These are phyloP conservation scores for Achaetomium macrosporum DNA, from an alignment of 2,329 filamentous ascomycete species.

Conservation along the genomic window DNA sequence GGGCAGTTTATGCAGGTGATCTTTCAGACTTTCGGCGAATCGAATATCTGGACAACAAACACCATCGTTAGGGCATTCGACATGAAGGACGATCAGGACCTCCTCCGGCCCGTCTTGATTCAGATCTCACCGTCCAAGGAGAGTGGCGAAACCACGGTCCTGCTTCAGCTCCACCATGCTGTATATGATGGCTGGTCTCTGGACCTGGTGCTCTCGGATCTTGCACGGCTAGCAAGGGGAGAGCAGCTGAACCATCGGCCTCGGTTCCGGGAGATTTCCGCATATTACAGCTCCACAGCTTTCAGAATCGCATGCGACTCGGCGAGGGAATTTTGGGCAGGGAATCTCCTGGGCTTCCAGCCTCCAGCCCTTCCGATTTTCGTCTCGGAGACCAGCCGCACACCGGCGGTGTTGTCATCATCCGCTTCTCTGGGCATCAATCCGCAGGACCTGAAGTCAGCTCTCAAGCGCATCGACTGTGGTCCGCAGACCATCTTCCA, in stretches of 20 bases:
- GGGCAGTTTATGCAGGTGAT: conserved; percentile 57
- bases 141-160: conserved; percentile 26
- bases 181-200: conserved; percentile 93
- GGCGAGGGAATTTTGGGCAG: conserved; percentile 63
- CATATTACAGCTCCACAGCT: conserved; percentile 37
- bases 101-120: conserved; percentile 56
- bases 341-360: conserved; percentile 53
- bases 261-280: conserved; percentile 55
- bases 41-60: conserved; percentile 39
- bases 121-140: conserved; percentile 39
- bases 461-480: conserved; percentile 39
- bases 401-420: not conserved
- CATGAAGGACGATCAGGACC: conserved; percentile 33
- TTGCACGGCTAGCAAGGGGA: conserved; percentile 45
- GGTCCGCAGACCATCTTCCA: conserved; percentile 72
- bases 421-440: conserved; percentile 31
- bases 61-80: conserved; percentile 35
- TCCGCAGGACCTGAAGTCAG: conserved; percentile 30
- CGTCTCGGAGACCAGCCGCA: not conserved
- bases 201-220: conserved; percentile 65
- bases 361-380: conserved; percentile 54
- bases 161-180: conserved; percentile 69
- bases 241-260: conserved; percentile 37
- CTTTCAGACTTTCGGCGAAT: conserved; percentile 46
- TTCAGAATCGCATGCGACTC: conserved; percentile 31